These are phyloP conservation scores for Cryomyces antarcticus DNA, from an alignment of 495 filamentous ascomycete genomes.

Conservation along the genomic window DNA sequence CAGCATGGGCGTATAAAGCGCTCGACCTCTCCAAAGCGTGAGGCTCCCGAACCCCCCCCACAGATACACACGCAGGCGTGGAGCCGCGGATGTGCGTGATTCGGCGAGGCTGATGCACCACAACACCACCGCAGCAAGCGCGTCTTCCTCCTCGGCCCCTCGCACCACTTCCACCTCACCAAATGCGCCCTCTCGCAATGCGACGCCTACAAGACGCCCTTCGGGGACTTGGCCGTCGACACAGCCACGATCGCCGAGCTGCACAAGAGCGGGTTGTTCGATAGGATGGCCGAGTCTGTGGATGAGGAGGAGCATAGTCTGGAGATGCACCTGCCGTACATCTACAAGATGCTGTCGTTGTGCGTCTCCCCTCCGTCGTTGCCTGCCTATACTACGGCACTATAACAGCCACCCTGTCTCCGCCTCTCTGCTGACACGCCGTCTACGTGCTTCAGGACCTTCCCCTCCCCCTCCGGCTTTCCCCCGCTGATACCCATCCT, in stretches of 20 bases:
- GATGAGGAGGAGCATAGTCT: conserved; percentile 89
- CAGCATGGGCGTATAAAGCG: conserved; percentile 85
- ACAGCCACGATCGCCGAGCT: conserved; percentile 41
- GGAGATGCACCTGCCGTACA: conserved; percentile 90
- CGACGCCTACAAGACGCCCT: conserved; percentile 61
- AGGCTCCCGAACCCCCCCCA: conserved; percentile 5
- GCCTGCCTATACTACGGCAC: neutral
- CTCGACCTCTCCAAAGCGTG: conserved; percentile 69
- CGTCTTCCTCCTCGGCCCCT: conserved; percentile 85
- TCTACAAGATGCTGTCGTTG: conserved; percentile 60
- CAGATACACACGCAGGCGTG: neutral
- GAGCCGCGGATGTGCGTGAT: neutral
- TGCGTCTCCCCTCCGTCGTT: conserved; percentile 19
- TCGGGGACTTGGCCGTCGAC: conserved; percentile 65
- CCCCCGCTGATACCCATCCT: conserved; percentile 73
- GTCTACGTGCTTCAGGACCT: conserved; percentile 6
- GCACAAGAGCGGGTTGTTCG: conserved; percentile 40
- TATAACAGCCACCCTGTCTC: neutral
- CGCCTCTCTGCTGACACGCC: too few species aligned
- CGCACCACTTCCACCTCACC: conserved; percentile 66
- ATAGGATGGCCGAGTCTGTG: conserved; percentile 43
- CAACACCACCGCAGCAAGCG: conserved; percentile 37
- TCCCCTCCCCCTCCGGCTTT: conserved; percentile 26
- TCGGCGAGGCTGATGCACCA: too few species aligned
- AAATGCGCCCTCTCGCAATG: conserved; percentile 61